phyloP scores from a whole-genome alignment of 2,329 filamentous ascomycete genomes.

The Ceratocystis diversiconidia region DNA sequence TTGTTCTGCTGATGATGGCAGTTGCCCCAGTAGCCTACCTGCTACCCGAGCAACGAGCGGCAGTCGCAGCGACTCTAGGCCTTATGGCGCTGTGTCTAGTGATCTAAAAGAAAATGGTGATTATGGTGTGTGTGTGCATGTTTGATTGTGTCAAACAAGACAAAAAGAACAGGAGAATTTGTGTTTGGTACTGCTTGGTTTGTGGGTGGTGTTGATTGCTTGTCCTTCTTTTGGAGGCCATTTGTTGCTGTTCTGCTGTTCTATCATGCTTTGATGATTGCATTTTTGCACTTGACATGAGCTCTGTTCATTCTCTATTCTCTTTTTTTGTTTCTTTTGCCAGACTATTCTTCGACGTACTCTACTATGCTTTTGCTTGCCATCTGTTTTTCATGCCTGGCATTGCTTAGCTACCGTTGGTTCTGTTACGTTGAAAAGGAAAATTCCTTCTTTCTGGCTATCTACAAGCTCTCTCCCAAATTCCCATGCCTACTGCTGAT shows the following conservation, averaged over 20 bases:
- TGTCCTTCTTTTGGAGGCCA: background rate
- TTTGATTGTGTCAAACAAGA: slow-evolving; percentile 5
- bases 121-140: slow-evolving; percentile 4
- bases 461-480: slow-evolving; percentile 1
- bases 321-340: background rate
- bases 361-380: background rate
- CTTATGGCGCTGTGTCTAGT: slow-evolving; percentile 11
- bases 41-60: slow-evolving; percentile 6
- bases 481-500: slow-evolving; percentile 5
- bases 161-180: background rate
- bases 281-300: slow-evolving; percentile 1
- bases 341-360: background rate
- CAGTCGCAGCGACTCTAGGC: background rate
- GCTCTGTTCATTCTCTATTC: background rate
- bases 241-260: background rate
- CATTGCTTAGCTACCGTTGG: background rate
- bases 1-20: slow-evolving; percentile 9
- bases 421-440: background rate
- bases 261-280: background rate
- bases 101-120: slow-evolving; percentile 7
- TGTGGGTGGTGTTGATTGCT: background rate
- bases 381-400: background rate
- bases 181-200: slow-evolving; percentile 5
- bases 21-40: background rate
- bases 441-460: background rate